Evolutionary conservation across 2,329 filamentous ascomycete species (phyloP).

Genomic region (Parastagonospora avenae): DNA sequence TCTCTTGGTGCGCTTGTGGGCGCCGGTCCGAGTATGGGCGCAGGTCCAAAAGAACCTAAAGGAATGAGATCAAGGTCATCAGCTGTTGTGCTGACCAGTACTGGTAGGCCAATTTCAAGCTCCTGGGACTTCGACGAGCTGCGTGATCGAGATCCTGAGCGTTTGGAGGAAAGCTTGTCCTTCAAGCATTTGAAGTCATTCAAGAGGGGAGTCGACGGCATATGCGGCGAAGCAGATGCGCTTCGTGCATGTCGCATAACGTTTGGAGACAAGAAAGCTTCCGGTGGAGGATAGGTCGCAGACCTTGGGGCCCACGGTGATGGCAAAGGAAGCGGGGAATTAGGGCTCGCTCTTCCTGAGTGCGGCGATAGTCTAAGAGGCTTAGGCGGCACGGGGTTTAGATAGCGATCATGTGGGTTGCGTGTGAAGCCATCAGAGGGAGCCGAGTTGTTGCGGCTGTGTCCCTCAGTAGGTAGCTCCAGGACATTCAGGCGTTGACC

Average conservation of each 20-base stretch:
- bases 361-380: constrained; percentile 3
- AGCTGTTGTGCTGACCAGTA: constrained; percentile 40
- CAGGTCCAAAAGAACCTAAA: constrained; percentile 37
- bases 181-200: constrained; percentile 40
- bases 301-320: constrained; percentile 32
- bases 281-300: constrained; percentile 33
- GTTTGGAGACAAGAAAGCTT: constrained; percentile 28
- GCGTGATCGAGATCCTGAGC: constrained; percentile 29
- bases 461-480: constrained; percentile 72
- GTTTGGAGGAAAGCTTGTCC: constrained; percentile 36
- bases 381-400: constrained; percentile 59
- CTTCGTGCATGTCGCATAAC: constrained; percentile 35
- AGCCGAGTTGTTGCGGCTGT: constrained; percentile 68
- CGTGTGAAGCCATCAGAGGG: constrained; percentile 74
- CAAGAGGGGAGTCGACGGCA: constrained; percentile 34
- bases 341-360: constrained; percentile 18
- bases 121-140: constrained; percentile 29
- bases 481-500: constrained; percentile 87
- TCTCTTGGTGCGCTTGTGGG: constrained; percentile 6
- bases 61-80: constrained; percentile 36
- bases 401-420: constrained; percentile 77
- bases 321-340: constrained; percentile 24
- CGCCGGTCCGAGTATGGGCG: constrained; percentile 19
- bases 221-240: constrained; percentile 35
- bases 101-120: constrained; percentile 39